These are phyloP conservation scores for Blastomyces gilchristii DNA, from an alignment of 2,329 filamentous ascomycete species.

Conservation along the genomic window DNA sequence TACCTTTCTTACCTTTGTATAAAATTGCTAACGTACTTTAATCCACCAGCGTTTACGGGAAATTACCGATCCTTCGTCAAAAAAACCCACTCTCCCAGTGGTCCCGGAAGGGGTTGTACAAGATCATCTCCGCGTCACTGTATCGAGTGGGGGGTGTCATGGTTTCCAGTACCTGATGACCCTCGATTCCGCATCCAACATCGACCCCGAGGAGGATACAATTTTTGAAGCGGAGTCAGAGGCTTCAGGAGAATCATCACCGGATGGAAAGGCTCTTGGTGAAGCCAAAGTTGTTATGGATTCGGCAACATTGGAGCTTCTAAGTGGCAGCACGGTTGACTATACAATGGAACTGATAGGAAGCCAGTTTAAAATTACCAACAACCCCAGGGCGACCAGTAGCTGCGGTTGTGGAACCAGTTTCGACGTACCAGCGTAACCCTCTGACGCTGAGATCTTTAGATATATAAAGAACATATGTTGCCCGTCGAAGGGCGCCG, in stretches of 20 bases:
- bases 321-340: constrained; percentile 91
- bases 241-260: constrained; percentile 17
- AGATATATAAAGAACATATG: not conserved
- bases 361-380: constrained; percentile 90
- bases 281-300: constrained; percentile 82
- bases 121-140: constrained; percentile 79
- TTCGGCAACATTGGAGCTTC: constrained; percentile 69
- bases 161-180: constrained; percentile 97
- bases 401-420: constrained; percentile 96
- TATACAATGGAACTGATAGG: constrained; percentile 94
- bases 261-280: constrained; percentile 30
- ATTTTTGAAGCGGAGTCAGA: constrained; percentile 60
- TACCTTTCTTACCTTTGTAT: constrained; percentile 1
- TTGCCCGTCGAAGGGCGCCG: not conserved
- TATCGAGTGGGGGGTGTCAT: constrained; percentile 91
- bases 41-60: constrained; percentile 53
- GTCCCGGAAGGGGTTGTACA: constrained; percentile 46
- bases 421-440: constrained; percentile 59
- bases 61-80: constrained; percentile 50
- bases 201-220: constrained; percentile 69
- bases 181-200: constrained; percentile 49
- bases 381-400: constrained; percentile 83
- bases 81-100: constrained; percentile 28
- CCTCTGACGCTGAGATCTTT: not conserved
- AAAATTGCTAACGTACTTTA: constrained; percentile 11